Evolutionary conservation across 2,329 filamentous ascomycete species (phyloP), one percentile per base, ranked within the genome.

Genomic region (Trichoderma citrinoviride): DNA sequence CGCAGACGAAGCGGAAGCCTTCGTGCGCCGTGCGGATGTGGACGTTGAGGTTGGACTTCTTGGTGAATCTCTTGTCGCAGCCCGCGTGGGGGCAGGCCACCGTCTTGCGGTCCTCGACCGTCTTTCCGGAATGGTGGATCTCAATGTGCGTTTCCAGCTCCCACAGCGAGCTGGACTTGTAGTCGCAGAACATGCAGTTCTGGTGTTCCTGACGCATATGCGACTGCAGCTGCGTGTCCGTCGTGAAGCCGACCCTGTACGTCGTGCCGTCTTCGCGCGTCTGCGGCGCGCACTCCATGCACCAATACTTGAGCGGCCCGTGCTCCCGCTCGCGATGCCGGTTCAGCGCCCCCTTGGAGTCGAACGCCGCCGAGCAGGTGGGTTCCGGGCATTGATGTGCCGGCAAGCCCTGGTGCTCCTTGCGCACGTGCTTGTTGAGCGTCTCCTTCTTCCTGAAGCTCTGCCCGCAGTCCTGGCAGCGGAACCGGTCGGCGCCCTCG

Each of bases 391-490:
- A 98, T 5, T 83, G 82, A 71, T 88, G 96, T 0, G 91, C 87
- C 52, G 89, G 86, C 66, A 89, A 77, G 29, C 88, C 81, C 44
- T 94, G 79, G 75, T 98, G 94, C 14, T 88, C 89, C 10, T 86
- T 85, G 61, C 89, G 86, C 68, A 97, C 85, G 74, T 98, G 94
- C 58, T 90, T 88, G 74, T 93, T 87, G 17, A 97, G 82, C 0
- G 93, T 96, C 69, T 92, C 88, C 74, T 92, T 90, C 77, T 97
- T 97, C 67, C 94, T 86, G 76, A 97, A 98, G 21, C 86, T 87
- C 77, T 92, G 85, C 19, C 85, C 84, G 77, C 93, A 97, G 40
- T 86, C 88, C 23, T 84, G 87, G 73, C 93, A 97, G 65, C 85
- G 83, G 72, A 90, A 93, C 61, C 90, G 84, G 73, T 95, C 89